Conservation (phyloP, 2,329 filamentous ascomycete genomes). For the Cytospora mali region DNA sequence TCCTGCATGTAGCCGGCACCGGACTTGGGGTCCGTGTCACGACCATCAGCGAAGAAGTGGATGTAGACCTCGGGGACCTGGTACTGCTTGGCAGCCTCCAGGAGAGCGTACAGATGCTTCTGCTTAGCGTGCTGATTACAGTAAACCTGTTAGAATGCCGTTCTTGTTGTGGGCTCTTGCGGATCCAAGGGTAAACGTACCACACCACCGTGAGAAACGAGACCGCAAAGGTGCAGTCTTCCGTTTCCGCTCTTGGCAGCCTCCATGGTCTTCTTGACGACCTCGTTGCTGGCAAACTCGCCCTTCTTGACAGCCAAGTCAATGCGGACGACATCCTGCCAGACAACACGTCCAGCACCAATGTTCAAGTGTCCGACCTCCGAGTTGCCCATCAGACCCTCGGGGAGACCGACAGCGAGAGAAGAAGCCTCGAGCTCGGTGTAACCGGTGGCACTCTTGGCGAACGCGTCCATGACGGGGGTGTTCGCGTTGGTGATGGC, state of each 20-base stretch:
- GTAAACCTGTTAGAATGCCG: not conserved
- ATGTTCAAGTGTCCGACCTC: constrained; percentile 99
- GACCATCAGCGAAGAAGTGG: constrained; percentile 98
- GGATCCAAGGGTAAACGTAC: constrained; percentile 45
- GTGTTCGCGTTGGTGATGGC: constrained; percentile 93
- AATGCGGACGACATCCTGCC: constrained; percentile 98
- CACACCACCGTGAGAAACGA: constrained; percentile 94
- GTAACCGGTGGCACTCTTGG: constrained; percentile 79
- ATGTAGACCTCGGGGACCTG: constrained; percentile 91
- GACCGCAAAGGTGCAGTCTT: constrained; percentile 85
- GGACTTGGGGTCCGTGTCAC: constrained; percentile 97
- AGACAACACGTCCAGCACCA: constrained; percentile 93
- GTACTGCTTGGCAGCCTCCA: constrained; percentile 87
- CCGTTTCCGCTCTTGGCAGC: constrained; percentile 86
- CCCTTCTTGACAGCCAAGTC: constrained; percentile 88
- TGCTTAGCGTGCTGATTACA: constrained; percentile 79
- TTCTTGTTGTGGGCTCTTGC: not conserved
- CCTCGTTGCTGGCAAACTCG: constrained; percentile 74
- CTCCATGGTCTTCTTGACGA: constrained; percentile 76
- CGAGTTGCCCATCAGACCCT: constrained; percentile 98
- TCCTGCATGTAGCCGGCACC: constrained; percentile 85
- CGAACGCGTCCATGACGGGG: constrained; percentile 92
- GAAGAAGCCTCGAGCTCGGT: constrained; percentile 95
- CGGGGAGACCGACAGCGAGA: constrained; percentile 89
- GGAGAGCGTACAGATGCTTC: constrained; percentile 83